Evolutionary conservation across 768 basidiomycete species (phyloP).

Genomic region (Kwoniella botswanensis): DNA sequence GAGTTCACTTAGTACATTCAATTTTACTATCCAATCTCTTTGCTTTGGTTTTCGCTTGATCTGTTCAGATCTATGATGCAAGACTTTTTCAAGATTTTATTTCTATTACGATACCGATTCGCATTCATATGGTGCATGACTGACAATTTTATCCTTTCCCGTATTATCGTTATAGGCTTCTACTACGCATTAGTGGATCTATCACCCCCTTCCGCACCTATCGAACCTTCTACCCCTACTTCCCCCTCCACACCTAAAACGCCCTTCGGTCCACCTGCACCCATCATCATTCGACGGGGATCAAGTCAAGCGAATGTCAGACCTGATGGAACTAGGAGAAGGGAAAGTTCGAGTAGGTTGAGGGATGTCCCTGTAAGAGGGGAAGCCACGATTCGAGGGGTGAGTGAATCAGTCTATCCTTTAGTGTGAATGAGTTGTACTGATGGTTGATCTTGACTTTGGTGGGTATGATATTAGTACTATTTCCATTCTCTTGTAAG

Average conservation of each 20-base stretch:
- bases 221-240: slow-evolving; percentile 58
- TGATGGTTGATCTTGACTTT: slow-evolving; percentile 13
- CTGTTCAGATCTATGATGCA: neutral
- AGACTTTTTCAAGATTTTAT: neutral
- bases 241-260: slow-evolving; percentile 51
- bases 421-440: slow-evolving; percentile 3
- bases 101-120: neutral
- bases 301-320: slow-evolving; percentile 16
- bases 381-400: slow-evolving; percentile 46
- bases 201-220: slow-evolving; percentile 66
- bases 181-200: slow-evolving; percentile 96
- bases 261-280: slow-evolving; percentile 51
- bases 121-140: too few species aligned
- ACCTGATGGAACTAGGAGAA: slow-evolving; percentile 26
- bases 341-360: slow-evolving; percentile 31
- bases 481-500: slow-evolving; percentile 71
- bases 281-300: slow-evolving; percentile 23
- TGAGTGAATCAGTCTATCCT: slow-evolving; percentile 23
- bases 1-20: slow-evolving; percentile 47
- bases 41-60: neutral
- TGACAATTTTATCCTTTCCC: neutral
- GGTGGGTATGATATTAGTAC: slow-evolving; percentile 62
- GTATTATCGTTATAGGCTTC: slow-evolving; percentile 66
- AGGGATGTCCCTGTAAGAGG: slow-evolving; percentile 56
- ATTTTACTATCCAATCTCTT: neutral